These are phyloP conservation scores for Colletotrichum destructivum DNA, from an alignment of 2,329 filamentous ascomycete genomes.

Conservation along the genomic window DNA sequence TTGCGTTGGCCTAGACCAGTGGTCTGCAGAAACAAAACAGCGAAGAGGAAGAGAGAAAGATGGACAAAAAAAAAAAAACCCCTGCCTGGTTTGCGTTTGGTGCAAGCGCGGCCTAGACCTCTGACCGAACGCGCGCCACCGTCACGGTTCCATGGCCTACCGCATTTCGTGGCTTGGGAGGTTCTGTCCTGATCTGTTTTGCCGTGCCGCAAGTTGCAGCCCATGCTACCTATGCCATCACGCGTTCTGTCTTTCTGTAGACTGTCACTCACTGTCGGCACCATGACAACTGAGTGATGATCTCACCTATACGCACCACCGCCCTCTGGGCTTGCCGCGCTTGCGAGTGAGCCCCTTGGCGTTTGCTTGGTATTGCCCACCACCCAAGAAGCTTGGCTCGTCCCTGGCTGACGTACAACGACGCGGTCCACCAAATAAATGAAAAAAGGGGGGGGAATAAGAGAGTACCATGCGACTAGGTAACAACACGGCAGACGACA, in stretches of 20 bases:
- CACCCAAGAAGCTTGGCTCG: slow-evolving; percentile 36
- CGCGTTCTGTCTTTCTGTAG: neutral
- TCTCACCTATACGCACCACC: neutral
- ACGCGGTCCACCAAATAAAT: slow-evolving; percentile 10
- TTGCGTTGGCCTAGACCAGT: neutral
- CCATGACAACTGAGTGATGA: neutral
- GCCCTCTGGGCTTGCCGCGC: neutral
- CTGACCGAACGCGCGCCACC: neutral
- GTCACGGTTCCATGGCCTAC: neutral
- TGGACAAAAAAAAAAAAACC: neutral
- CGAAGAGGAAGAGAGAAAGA: neutral
- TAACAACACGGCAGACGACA: neutral
- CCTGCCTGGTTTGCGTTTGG: neutral
- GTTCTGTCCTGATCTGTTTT: neutral
- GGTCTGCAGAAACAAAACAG: neutral
- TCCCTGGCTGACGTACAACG: slow-evolving; percentile 36
- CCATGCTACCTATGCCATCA: neutral
- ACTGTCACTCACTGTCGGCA: neutral
- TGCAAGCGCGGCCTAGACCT: neutral
- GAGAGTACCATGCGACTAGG: slow-evolving; percentile 1
- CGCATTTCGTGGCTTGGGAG: neutral
- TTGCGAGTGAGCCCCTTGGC: neutral
- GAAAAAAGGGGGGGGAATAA: too few species aligned
- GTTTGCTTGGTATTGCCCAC: slow-evolving; percentile 5
- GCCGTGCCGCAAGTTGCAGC: neutral